Conservation (phyloP, 306 rosid species). For the Carpinus fangiana region DNA sequence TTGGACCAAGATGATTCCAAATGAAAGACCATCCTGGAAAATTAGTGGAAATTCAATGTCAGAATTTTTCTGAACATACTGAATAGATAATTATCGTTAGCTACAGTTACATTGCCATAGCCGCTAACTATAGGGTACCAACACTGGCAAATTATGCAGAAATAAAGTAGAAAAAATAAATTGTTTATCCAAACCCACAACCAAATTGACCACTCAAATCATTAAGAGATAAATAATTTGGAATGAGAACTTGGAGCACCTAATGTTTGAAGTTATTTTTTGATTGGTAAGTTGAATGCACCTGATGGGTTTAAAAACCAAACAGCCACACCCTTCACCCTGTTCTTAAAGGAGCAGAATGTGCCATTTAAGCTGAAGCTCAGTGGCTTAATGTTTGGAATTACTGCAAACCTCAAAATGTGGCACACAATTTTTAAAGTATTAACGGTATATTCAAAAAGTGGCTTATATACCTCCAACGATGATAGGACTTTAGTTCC, state of each 20-base stretch:
- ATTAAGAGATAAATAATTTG: background rate
- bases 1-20: conserved; percentile 9
- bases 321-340: background rate
- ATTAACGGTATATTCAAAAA: background rate
- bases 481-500: background rate
- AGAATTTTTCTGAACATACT: background rate
- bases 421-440: background rate
- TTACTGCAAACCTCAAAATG: background rate
- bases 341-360: background rate
- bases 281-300: background rate
- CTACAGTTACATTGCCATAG: background rate
- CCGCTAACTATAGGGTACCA: background rate
- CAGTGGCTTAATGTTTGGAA: background rate
- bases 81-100: background rate
- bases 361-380: background rate
- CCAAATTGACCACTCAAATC: background rate
- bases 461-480: background rate
- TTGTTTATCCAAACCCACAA: background rate
- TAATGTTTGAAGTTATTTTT: background rate
- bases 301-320: background rate
- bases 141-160: background rate
- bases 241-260: background rate
- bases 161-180: background rate
- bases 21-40: conserved; percentile 6
- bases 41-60: conserved; percentile 1